Percentiles rank a stretch among this genome's conserved stretches.
Conservation (phyloP, 2,329 filamentous ascomycete genomes). For the Trichoderma hamatum region DNA sequence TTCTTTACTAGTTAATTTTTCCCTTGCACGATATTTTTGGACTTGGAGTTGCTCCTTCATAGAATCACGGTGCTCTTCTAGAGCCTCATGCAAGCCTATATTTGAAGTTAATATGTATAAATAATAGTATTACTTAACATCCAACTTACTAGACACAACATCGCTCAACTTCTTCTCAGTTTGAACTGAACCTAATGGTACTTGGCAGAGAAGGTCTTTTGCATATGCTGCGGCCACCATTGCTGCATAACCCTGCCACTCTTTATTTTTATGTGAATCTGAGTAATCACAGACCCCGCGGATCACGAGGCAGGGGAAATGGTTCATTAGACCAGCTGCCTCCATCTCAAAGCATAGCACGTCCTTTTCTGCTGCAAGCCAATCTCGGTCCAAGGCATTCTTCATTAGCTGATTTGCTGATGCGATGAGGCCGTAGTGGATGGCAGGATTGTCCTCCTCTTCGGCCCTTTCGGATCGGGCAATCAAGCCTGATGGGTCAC, state of each 20-base stretch:
- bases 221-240: background rate
- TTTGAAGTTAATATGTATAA: background rate
- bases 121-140: background rate
- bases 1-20: conserved; percentile 1
- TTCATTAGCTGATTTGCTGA: background rate
- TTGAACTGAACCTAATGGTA: background rate
- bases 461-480: background rate
- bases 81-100: background rate
- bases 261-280: background rate
- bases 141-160: background rate
- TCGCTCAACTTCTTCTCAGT: background rate
- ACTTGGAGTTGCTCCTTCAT: too few species aligned
- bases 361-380: background rate
- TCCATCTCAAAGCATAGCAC: background rate
- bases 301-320: background rate
- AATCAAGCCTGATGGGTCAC: background rate
- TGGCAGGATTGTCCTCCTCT: background rate
- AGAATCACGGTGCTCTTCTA: too few species aligned
- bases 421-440: background rate
- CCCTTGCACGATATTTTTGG: background rate
- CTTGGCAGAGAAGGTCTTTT: background rate
- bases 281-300: background rate
- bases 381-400: background rate
- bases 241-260: background rate
- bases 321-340: background rate